Evolutionary conservation across 1,139 yeast species (phyloP).

Genomic region (Yamadazyma jaroonii): DNA sequence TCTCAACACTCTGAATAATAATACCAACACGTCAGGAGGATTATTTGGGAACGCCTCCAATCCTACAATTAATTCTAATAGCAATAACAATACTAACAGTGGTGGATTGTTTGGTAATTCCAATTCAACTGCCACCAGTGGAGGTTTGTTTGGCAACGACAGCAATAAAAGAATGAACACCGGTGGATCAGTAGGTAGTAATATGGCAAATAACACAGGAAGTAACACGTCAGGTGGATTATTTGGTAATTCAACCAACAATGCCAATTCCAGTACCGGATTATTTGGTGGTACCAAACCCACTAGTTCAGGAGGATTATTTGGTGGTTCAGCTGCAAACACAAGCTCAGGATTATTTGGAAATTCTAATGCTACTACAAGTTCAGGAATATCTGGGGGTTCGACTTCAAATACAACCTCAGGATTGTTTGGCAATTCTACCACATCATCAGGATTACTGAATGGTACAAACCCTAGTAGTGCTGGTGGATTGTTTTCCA

Average conservation of each 20-base stretch:
- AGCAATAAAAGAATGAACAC: neutral
- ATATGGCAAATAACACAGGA: too few relatives aligned
- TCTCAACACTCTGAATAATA: conserved; percentile 16
- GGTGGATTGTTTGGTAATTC: neutral
- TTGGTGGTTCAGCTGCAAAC: too few relatives aligned
- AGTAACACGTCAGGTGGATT: too few relatives aligned
- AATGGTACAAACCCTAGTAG: too few relatives aligned
- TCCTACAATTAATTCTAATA: neutral
- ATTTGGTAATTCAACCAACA: too few relatives aligned
- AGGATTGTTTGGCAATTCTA: too few relatives aligned
- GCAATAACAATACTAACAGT: neutral
- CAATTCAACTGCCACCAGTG: neutral
- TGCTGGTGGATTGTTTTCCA: too few relatives aligned
- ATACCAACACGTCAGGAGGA: conserved; percentile 9
- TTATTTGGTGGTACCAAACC: too few relatives aligned
- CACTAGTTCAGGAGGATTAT: too few relatives aligned
- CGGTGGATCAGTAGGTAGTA: neutral
- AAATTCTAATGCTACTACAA: neutral
- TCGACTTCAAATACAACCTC: conserved; percentile 2
- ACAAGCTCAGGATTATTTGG: too few relatives aligned
- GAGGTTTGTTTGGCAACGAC: conserved; percentile 18
- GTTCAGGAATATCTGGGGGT: conserved; percentile 20
- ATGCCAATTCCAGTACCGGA: too few relatives aligned
- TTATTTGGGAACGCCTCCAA: conserved; percentile 18
- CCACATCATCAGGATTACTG: too few relatives aligned